Percentiles rank a stretch among this genome's conserved stretches.
Conservation (phyloP, 352 stramenopile species). For the Pythium utonaiense region DNA sequence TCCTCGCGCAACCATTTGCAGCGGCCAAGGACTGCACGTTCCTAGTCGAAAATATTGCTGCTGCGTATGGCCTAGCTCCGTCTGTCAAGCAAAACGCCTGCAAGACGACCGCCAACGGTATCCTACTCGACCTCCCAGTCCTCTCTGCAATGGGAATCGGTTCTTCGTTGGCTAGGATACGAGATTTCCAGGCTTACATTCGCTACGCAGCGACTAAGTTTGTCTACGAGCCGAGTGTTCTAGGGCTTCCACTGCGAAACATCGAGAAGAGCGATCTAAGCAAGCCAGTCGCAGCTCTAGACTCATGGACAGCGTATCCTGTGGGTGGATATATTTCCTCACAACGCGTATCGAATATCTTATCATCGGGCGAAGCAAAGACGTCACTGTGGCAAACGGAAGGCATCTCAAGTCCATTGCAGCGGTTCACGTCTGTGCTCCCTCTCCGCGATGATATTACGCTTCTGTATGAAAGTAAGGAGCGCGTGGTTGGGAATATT, state of each 20-base stretch:
- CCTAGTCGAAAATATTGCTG: slow-evolving; percentile 23
- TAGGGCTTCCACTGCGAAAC: slow-evolving; percentile 17
- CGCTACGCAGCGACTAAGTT: slow-evolving; percentile 54
- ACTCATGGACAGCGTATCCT: slow-evolving; percentile 1
- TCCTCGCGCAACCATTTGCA: slow-evolving; percentile 45
- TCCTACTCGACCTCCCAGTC: slow-evolving; percentile 38
- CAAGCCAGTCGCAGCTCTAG: background rate
- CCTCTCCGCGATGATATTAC: slow-evolving; percentile 22
- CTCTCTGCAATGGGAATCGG: slow-evolving; percentile 28
- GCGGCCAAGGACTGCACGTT: slow-evolving; percentile 25
- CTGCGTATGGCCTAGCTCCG: slow-evolving; percentile 24
- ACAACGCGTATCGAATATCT: slow-evolving; percentile 23
- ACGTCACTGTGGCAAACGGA: slow-evolving; percentile 19
- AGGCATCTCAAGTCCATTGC: background rate
- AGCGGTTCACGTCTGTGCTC: slow-evolving; percentile 23
- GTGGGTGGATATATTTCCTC: slow-evolving; percentile 19
- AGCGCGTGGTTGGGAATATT: slow-evolving; percentile 37
- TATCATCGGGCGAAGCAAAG: background rate
- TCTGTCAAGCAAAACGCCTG: slow-evolving; percentile 24
- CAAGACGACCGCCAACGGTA: background rate
- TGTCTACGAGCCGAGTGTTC: slow-evolving; percentile 38
- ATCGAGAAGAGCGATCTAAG: slow-evolving; percentile 3
- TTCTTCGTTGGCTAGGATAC: slow-evolving; percentile 23
- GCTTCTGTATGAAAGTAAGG: slow-evolving; percentile 30
- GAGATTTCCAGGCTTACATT: slow-evolving; percentile 49